Evolutionary conservation across 441 rosid genomes (phyloP), one percentile per base, ranked within the genome.

Genomic region (Pelargonium cotyledonis): DNA sequence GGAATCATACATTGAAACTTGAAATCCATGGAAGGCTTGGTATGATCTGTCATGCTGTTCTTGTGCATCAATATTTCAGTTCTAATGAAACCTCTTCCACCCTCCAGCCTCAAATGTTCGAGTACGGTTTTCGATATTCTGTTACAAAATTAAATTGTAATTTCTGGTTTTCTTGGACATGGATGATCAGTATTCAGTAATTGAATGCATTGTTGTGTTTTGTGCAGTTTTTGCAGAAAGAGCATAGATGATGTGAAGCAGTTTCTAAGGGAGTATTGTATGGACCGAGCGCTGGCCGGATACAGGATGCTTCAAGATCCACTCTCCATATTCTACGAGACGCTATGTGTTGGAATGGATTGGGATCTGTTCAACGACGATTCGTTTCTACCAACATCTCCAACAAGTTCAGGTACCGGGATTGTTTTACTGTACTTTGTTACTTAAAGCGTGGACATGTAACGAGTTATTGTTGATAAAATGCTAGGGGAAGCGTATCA

Each of bases 21-120:
- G 86, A 86, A 70, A 78, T 93, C 29, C 92, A 84, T 77, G 94
- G 90, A 51, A 78, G 82, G 65, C 66, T 83, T 12, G 97, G 91
- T 0, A 64, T 77, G 35, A 70, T 94, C 53, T 80, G 77, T 53
- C 97, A 94, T 76, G 95, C 87, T 14, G 29, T 85, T 69, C 77
- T 84, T 14, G 83, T 81, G 73, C 66, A 15, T 47, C 76, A 40
- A 26, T 67, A 60, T 0, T 40, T 35, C 26, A 63, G 0, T 4
- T n/a, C 21, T 18, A 51, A 14, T 8, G 38, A 0, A 4, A 53
- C 2, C 38, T 46, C 65, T 44, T 55, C 29, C 0, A 55, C 47
- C 1, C 19, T 60, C 53, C 72, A 4, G 8, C 47, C 73, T 62
- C 80, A 80, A 31, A 80, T 83, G 73, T 51, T 82, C 15, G 80